These are phyloP conservation scores for Bipolaris zeicola DNA, from an alignment of 2,329 filamentous ascomycete species.

Conservation along the genomic window DNA sequence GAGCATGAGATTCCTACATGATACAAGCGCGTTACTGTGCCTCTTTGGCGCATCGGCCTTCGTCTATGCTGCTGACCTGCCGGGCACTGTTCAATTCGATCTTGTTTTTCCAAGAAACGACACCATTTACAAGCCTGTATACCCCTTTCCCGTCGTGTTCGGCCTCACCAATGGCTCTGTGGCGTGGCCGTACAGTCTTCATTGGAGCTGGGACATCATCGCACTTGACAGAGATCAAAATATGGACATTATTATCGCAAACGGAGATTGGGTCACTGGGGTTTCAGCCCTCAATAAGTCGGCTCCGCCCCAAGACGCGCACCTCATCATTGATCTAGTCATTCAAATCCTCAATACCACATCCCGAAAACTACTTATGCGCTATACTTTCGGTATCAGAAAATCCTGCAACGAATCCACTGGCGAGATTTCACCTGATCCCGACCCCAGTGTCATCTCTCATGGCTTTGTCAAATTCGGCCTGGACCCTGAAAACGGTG, in stretches of 20 bases:
- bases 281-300: background rate
- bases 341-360: background rate
- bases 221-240: background rate
- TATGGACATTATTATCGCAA: background rate
- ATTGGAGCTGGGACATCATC: background rate
- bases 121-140: no score
- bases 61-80: no score
- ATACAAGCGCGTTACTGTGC: no score
- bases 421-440: background rate
- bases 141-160: no score
- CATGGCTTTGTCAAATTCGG: background rate
- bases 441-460: background rate
- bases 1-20: no score
- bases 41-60: no score
- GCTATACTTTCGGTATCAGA: background rate
- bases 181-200: background rate
- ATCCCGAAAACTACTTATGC: background rate
- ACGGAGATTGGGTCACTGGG: background rate
- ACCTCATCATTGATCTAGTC: background rate
- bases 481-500: background rate
- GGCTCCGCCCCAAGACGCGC: background rate
- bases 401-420: background rate
- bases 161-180: background rate
- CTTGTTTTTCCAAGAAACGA: no score
- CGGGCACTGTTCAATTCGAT: no score